Conservation (phyloP, 768 basidiomycete species). For the Amanita muscaria region DNA sequence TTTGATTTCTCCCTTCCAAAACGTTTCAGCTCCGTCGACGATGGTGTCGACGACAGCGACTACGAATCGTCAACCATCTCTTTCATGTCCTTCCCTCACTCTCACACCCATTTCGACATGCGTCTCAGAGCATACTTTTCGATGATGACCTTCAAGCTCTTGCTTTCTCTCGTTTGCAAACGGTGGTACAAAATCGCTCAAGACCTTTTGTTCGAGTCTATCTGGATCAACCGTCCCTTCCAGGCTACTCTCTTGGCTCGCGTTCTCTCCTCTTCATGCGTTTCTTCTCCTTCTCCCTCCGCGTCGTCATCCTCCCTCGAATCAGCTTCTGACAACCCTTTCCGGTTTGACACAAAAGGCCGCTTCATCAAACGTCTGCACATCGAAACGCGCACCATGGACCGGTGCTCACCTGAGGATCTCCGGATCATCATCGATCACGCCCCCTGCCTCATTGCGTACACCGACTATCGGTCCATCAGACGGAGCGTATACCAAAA, state of each 20-base stretch:
- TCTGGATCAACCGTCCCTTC: constrained; percentile 54
- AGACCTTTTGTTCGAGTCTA: constrained; percentile 54
- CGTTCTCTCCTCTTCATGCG: constrained; percentile 24
- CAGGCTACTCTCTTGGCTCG: constrained; percentile 38
- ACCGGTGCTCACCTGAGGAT: constrained; percentile 57
- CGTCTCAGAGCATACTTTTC: constrained; percentile 36
- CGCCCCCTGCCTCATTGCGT: constrained; percentile 49
- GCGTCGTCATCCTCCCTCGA: no score
- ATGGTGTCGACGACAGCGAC: no score
- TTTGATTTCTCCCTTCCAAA: constrained; percentile 14
- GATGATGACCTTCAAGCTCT: constrained; percentile 40
- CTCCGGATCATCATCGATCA: constrained; percentile 62
- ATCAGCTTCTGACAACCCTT: no score
- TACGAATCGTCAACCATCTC: no score
- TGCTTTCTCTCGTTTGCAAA: constrained; percentile 45
- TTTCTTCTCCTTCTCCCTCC: no score
- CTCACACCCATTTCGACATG: constrained; percentile 25
- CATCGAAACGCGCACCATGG: constrained; percentile 59
- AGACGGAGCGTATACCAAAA: constrained; percentile 43
- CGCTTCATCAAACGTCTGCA: constrained; percentile 54
- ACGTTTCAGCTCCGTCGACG: constrained; percentile 21
- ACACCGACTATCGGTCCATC: constrained; percentile 57
- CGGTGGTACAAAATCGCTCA: constrained; percentile 47
- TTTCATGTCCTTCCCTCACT: constrained; percentile 42
- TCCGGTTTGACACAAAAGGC: constrained; percentile 23